A percentile compares a stretch with the other conserved stretches of the same genome.
phyloP scores from a whole-genome alignment of 2,329 filamentous ascomycete species.

The Graphium sp. region DNA sequence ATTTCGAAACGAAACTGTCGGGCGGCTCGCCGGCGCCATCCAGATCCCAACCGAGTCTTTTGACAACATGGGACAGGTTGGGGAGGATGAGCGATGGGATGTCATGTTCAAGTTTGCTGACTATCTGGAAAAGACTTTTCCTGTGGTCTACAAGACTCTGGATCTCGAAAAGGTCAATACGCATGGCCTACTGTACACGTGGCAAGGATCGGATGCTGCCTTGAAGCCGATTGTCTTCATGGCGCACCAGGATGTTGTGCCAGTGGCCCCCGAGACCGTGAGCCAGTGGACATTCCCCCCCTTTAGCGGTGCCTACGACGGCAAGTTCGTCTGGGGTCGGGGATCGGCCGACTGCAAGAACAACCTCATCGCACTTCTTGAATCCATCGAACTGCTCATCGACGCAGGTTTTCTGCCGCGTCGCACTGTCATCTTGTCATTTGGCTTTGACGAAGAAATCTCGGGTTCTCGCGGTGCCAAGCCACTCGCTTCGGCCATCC shows the following conservation, averaged over 20 bases:
- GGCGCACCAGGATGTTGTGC: conserved; percentile 50
- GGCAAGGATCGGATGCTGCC: conserved; percentile 28
- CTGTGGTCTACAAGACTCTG: conserved; percentile 27
- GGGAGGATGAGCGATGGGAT: conserved; percentile 39
- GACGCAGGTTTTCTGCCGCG: conserved; percentile 30
- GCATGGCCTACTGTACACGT: conserved; percentile 40
- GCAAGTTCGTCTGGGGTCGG: conserved; percentile 42
- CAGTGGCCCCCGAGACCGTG: conserved; percentile 30
- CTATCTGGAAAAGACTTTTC: conserved; percentile 32
- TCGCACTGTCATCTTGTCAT: conserved; percentile 38
- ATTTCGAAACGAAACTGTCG: conserved; percentile 15
- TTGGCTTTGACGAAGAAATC: conserved; percentile 49
- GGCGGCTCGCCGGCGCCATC: conserved; percentile 24
- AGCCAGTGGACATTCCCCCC: conserved; percentile 41
- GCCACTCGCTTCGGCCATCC: conserved; percentile 24
- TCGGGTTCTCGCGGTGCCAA: conserved; percentile 31
- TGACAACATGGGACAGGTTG: conserved; percentile 35
- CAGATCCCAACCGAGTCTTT: conserved; percentile 37
- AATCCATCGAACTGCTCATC: conserved; percentile 37
- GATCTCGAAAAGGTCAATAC: conserved; percentile 38
- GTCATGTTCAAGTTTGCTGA: conserved; percentile 35
- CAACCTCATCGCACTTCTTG: conserved; percentile 37
- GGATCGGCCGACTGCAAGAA: conserved; percentile 44
- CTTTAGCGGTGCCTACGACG: conserved; percentile 40
- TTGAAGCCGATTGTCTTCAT: conserved; percentile 41